A percentile compares a stretch with the other conserved stretches of the same genome.
Evolutionary conservation across 2,329 filamentous ascomycete genomes (phyloP).

Genomic region (Epichloe hybrida): DNA sequence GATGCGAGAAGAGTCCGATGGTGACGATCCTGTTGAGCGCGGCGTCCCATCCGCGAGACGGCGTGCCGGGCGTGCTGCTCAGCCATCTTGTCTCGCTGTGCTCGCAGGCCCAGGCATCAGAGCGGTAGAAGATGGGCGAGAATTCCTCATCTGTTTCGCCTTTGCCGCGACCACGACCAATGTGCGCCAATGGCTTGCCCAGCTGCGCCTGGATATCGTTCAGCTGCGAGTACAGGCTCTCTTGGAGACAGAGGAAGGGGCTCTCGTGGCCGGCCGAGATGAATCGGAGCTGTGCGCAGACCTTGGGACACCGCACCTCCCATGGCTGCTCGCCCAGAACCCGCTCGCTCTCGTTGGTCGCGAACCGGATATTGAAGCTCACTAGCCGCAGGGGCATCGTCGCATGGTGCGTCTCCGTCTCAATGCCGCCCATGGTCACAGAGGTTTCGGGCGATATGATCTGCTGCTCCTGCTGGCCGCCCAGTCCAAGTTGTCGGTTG

Average conservation of each 20-base stretch:
- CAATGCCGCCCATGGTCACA: background rate
- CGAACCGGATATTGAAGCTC: slow-evolving; percentile 58
- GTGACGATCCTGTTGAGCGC: slow-evolving; percentile 46
- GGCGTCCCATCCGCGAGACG: slow-evolving; percentile 62
- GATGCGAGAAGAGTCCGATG: slow-evolving; percentile 45
- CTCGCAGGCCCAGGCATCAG: slow-evolving; percentile 43
- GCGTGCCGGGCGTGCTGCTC: slow-evolving; percentile 53
- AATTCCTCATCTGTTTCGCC: slow-evolving; percentile 59
- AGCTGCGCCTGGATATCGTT: slow-evolving; percentile 42
- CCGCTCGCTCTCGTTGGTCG: slow-evolving; percentile 30
- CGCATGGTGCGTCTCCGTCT: background rate
- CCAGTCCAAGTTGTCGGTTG: background rate
- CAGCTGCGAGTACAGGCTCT: slow-evolving; percentile 50
- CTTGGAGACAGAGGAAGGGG: slow-evolving; percentile 55
- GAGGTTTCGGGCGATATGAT: background rate
- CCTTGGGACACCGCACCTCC: slow-evolving; percentile 38
- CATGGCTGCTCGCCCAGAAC: slow-evolving; percentile 47
- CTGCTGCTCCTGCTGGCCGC: background rate
- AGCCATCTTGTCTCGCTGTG: slow-evolving; percentile 59
- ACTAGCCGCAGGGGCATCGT: slow-evolving; percentile 40
- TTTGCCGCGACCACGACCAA: slow-evolving; percentile 54
- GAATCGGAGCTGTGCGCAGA: slow-evolving; percentile 44
- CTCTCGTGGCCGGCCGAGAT: slow-evolving; percentile 34
- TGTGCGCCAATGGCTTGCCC: slow-evolving; percentile 42
- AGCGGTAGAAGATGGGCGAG: slow-evolving; percentile 66